Base-by-base conservation (phyloP, 225 moss, liverwort and hornwort genomes). In the Pleurozium schreberi region DNA sequence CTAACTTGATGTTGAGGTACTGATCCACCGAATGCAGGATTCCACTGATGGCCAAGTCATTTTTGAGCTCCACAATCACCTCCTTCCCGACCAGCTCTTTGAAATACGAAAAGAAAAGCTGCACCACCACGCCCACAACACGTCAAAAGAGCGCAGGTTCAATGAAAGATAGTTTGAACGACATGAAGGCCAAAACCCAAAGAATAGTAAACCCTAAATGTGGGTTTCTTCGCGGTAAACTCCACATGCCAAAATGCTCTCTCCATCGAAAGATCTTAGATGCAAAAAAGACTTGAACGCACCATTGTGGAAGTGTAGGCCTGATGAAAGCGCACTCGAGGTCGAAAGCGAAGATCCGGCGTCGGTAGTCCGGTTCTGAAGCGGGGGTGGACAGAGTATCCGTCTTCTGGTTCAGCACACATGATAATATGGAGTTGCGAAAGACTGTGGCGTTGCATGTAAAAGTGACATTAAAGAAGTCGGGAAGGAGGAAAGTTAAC, bases 81-180 rank as follows among this genome's bases (percentile, higher is more conserved):
- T 98, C 96, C 89, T 98, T 97, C 93, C 96, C 97, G 81, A 98
- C 96, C 90, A 98, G 93, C 94, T 98, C 97, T 92, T 98, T 98
- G 88, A 98, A 97, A 90, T 98, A 98, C 65, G 97, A 97, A 90
- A 97, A 98, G 93, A 98, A 98, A 85, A 98, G 95, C 98, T 97
- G 94, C 90, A 55, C 22, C 61, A 68, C 33, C 89, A 88, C 33
- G 34, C 49, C 33, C 80, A 62, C 30, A 50, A 62, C 52, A 42
- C 53, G 30, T 84, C 53, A 88, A 33, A 67, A 50, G 43, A 61
- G 61, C 40, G 69, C 42, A 77, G 47, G 36, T 43, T 78, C 55
- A 25, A 38, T 64, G 47, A 63, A 34, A 82, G 63, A 82, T 7
- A 47, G 61, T 47, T 33, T 45, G 47, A 55, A 55, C 43, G 34